Conservation (phyloP, 2,329 filamentous ascomycete genomes). For the Teratosphaeriaceae sp. region DNA sequence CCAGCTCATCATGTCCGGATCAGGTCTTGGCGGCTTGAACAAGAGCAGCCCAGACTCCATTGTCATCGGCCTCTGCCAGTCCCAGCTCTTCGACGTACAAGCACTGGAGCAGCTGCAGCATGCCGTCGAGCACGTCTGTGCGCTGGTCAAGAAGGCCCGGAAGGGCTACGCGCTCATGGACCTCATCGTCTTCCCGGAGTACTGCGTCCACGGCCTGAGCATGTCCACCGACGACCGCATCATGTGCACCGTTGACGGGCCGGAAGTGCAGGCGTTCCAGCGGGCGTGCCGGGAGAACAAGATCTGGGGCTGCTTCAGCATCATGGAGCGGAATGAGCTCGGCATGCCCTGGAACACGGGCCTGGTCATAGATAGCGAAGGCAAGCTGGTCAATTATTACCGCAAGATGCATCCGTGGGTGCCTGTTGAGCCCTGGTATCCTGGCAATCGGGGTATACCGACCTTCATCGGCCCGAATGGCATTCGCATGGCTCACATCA, state of each 20-base stretch:
- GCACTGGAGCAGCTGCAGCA: slow-evolving; percentile 11
- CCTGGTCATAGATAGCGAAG: slow-evolving; percentile 17
- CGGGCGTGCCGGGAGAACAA: slow-evolving; percentile 18
- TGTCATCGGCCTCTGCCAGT: slow-evolving; percentile 17
- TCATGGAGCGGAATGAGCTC: slow-evolving; percentile 24
- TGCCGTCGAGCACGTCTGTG: slow-evolving; percentile 15
- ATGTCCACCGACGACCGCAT: slow-evolving; percentile 23
- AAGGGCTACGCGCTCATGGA: slow-evolving; percentile 19
- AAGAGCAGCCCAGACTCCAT: slow-evolving; percentile 15
- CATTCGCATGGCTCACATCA: slow-evolving; percentile 21
- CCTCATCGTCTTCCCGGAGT: slow-evolving; percentile 26
- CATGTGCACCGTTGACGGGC: slow-evolving; percentile 25
- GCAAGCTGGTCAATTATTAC: slow-evolving; percentile 22
- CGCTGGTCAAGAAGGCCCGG: slow-evolving; percentile 15
- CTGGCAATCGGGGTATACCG: slow-evolving; percentile 20
- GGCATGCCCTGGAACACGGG: slow-evolving; percentile 23
- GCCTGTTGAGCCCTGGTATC: slow-evolving; percentile 16
- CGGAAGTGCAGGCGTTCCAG: slow-evolving; percentile 25
- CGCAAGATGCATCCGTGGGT: slow-evolving; percentile 21
- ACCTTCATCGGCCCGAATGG: slow-evolving; percentile 18
- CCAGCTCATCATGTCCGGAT: slow-evolving; percentile 18
- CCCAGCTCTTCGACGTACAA: slow-evolving; percentile 16
- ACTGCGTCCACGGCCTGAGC: slow-evolving; percentile 25
- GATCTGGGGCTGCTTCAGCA: slow-evolving; percentile 27
- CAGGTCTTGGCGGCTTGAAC: slow-evolving; percentile 15